Base-by-base conservation (phyloP, 2,329 filamentous ascomycete genomes). In the Talaromyces sp. region DNA sequence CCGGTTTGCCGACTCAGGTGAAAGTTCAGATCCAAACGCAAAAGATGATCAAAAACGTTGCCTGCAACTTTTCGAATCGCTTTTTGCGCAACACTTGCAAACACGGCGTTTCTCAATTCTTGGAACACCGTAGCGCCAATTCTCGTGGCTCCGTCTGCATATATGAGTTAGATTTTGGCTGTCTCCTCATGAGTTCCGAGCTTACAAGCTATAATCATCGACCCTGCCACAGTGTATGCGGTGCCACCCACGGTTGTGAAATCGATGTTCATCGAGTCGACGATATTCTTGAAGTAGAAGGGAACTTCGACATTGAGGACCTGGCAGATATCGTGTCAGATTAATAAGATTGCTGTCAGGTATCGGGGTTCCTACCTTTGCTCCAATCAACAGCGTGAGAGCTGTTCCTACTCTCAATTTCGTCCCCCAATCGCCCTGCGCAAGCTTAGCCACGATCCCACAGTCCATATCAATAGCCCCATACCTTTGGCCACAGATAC, bases 221-320 rank as follows among this genome's bases (percentile, higher is more conserved):
- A 90, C 3, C 95, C 94, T 11, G 93, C 95, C 8, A 97, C 89
- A 0, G 92, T 93, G 61, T 89, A 91, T 33, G 92, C 93, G 0
- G 93, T 97, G 8, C 93, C 93, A n/a, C 93, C 94, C 6, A 91
- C 81, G 16, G 90, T 85, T n/a, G 87, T 86, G 75, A 97, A 89
- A 77, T 99, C 95, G 70, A 99, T 86, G 76, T 99, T 99, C 92
- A 99, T 97, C 22, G 92, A 89, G 78, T 99, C 96, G 49, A 99
- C 92, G 69, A 99, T 98, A 78, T 83, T 93, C 83, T 98, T 98
- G 83, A 99, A 99, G 83, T 97, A 99, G 76, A 99, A 99, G 0
- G 95, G 95, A 56, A 99, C 92, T 81, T 99, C 93, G 16, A 99
- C 95, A 77, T 98, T 99, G 73, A 99, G 83, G 58, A 96, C 77